Evolutionary conservation across 805 yeast genomes (phyloP), one percentile per base, ranked within the genome.

Genomic region (Candida montana): DNA sequence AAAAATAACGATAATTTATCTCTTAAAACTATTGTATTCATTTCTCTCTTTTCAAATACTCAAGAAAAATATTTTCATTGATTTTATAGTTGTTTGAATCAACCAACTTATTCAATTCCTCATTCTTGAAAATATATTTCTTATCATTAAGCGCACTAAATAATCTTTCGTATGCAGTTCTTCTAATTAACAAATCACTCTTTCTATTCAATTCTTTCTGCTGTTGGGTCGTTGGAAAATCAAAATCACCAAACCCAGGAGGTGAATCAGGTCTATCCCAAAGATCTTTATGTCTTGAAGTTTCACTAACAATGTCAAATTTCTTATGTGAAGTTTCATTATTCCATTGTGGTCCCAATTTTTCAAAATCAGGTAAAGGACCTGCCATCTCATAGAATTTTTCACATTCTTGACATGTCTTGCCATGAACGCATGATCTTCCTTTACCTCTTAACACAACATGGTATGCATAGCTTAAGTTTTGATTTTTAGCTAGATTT

Each of bases 151-250:
- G 54, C 1, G 81, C 69, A 37, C 69, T 69, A 27, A 62, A 55
- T 19, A 77, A 59, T 39, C 82, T 58, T 19, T 65, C 62, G 36
- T 67, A 58, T 0, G 77, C 74, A 34, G 64, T 70, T 27, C 62
- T 55, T 31, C 54, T 51, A 4, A 69, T 56, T 16, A 69, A 52
- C 40, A 46, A 43, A 18, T 61, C 59, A 5, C 68, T 58, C 40
- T 61, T 58, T 55, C 58, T 15, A 45, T 44, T 47, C 65, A 67
- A 42, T 70, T 77, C 33, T 53, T 60, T 2, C 39, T 51, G 55
- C 49, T 79, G 77, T 45, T 76, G 83, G 0, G 83, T 74, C 5
- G 61, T 62, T 0, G 85, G 83, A 47, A 81, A 78, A 39, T 77
- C 84, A 19, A 78, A 64, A 31, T 77, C 58, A 47, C 75, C 79